These are phyloP conservation scores for Groenewaldozyma tartarivorans DNA, from an alignment of 805 yeast species.

Conservation along the genomic window DNA sequence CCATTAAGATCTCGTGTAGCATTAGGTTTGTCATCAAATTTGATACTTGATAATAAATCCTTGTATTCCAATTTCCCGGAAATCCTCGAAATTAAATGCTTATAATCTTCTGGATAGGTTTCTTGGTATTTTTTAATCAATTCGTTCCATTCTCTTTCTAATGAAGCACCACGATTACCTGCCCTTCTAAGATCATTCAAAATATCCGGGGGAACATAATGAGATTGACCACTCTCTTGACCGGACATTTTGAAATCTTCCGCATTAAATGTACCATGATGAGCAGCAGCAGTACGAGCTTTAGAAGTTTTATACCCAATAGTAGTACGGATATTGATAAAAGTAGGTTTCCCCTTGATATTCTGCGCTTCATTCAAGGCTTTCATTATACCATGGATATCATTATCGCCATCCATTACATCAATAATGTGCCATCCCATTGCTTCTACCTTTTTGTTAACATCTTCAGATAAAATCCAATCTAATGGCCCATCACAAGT, in stretches of 20 bases:
- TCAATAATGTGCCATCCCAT: conserved; percentile 87
- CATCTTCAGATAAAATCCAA: conserved; percentile 90
- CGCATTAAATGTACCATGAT: conserved; percentile 90
- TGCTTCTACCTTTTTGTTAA: conserved; percentile 69
- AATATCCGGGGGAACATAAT: conserved; percentile 77
- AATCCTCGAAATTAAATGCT: conserved; percentile 72
- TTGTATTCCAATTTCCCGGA: conserved; percentile 72
- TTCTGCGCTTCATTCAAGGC: conserved; percentile 79
- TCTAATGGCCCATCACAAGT: conserved; percentile 91
- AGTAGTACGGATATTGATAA: conserved; percentile 80
- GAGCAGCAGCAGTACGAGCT: conserved; percentile 85
- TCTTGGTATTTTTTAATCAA: conserved; percentile 49
- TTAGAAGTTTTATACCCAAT: conserved; percentile 87
- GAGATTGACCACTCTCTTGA: conserved; percentile 75
- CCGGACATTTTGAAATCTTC: conserved; percentile 81
- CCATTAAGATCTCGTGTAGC: conserved; percentile 95
- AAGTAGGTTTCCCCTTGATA: conserved; percentile 74
- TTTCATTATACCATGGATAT: conserved; percentile 55
- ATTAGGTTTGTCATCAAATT: conserved; percentile 66
- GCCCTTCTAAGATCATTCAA: conserved; percentile 51
- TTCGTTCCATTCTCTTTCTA: conserved; percentile 68
- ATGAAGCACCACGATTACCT: conserved; percentile 52
- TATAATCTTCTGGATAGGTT: conserved; percentile 69
- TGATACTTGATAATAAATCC: conserved; percentile 65
- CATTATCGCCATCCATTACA: conserved; percentile 74